Conservation (phyloP, 2,329 filamentous ascomycete genomes). For the Phaeosphaeriaceae sp. region DNA sequence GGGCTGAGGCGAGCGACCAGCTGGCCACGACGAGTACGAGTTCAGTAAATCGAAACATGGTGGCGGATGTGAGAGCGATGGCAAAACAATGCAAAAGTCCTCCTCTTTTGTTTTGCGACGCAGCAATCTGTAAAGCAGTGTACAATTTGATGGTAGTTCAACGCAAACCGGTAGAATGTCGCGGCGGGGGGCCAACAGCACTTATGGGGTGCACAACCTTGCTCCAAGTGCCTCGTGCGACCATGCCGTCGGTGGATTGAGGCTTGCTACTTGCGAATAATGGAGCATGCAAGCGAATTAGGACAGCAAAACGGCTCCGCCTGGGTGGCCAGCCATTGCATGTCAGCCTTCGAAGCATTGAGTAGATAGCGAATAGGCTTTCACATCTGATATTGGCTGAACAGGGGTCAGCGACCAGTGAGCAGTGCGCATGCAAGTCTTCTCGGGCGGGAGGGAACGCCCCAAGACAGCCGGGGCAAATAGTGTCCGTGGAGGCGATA, state of each 20-base stretch:
- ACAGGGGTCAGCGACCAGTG: slow-evolving; percentile 39
- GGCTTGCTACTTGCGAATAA: slow-evolving; percentile 15
- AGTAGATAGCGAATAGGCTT: slow-evolving; percentile 34
- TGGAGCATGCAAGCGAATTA: slow-evolving; percentile 23
- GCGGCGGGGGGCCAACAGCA: slow-evolving; percentile 38
- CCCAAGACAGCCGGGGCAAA: slow-evolving; percentile 29
- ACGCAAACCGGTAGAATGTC: slow-evolving; percentile 25
- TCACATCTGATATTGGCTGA: slow-evolving; percentile 34
- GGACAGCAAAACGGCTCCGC: slow-evolving; percentile 20
- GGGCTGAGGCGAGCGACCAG: slow-evolving; percentile 63
- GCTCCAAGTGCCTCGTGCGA: slow-evolving; percentile 26
- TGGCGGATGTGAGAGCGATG: slow-evolving; percentile 12
- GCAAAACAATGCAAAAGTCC: slow-evolving; percentile 6
- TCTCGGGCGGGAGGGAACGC: slow-evolving; percentile 31
- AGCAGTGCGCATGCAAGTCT: slow-evolving; percentile 31
- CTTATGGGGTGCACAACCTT: slow-evolving; percentile 31
- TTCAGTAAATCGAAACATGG: slow-evolving; percentile 44
- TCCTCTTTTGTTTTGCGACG: slow-evolving; percentile 14
- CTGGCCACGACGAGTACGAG: slow-evolving; percentile 40
- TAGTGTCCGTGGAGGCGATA: slow-evolving; percentile 23
- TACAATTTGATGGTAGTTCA: slow-evolving; percentile 17
- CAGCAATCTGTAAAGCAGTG: slow-evolving; percentile 9
- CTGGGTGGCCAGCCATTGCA: slow-evolving; percentile 35
- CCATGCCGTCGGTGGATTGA: slow-evolving; percentile 16
- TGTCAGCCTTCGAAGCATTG: slow-evolving; percentile 34